These are phyloP conservation scores for Rhizophagus sp. DNA, from an alignment of 192 early-diverging fungal species.

Conservation along the genomic window DNA sequence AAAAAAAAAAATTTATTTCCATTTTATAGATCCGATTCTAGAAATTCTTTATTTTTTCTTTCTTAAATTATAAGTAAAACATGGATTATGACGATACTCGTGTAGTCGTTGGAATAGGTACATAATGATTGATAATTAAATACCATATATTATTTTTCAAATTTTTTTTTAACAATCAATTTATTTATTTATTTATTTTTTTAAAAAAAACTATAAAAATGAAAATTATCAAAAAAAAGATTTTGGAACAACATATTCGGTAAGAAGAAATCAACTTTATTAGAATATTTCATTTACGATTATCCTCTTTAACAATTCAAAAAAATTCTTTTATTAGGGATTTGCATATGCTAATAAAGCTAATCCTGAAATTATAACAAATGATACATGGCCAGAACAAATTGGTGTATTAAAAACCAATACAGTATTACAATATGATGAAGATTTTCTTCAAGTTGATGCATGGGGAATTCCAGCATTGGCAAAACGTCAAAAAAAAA, in stretches of 20 bases:
- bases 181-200: too few species aligned
- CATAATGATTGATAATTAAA: background rate
- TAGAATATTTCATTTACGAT: background rate
- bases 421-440: conserved; percentile 17
- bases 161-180: too few species aligned
- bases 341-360: conserved; percentile 3
- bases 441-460: background rate
- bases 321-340: background rate
- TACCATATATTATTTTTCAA: too few species aligned
- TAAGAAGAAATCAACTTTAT: background rate
- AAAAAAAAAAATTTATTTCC: too few species aligned
- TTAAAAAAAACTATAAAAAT: too few species aligned
- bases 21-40: too few species aligned
- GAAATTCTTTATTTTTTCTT: background rate
- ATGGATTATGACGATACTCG: background rate
- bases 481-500: background rate
- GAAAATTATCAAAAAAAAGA: background rate
- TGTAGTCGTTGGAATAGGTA: background rate
- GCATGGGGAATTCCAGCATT: conserved; percentile 12
- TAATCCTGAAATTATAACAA: conserved; percentile 10
- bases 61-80: background rate
- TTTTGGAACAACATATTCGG: conserved; percentile 13
- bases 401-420: conserved; percentile 7
- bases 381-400: conserved; percentile 1
- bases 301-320: background rate